phyloP scores from a whole-genome alignment of 768 basidiomycete species.

The Naematelia encephala region DNA sequence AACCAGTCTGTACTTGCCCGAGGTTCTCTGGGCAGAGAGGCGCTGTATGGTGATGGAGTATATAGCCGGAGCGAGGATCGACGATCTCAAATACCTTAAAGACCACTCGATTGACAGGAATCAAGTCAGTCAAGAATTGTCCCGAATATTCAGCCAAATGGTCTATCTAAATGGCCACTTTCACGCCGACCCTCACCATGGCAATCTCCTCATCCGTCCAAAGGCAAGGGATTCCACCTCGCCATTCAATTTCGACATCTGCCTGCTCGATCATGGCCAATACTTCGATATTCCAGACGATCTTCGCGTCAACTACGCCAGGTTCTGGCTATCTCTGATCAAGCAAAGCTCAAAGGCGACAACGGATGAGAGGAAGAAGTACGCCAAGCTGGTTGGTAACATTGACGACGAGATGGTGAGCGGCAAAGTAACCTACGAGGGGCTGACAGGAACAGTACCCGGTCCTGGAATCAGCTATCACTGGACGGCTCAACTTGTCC shows the following conservation, averaged over 20 bases:
- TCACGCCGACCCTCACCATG: slow-evolving; percentile 75
- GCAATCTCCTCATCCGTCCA: slow-evolving; percentile 86
- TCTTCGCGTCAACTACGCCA: slow-evolving; percentile 69
- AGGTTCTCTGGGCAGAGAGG: slow-evolving; percentile 72
- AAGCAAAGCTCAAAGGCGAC: slow-evolving; percentile 65
- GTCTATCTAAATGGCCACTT: slow-evolving; percentile 83
- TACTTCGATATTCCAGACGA: slow-evolving; percentile 80
- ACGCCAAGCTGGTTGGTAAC: slow-evolving; percentile 86
- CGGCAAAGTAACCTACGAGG: slow-evolving; percentile 9
- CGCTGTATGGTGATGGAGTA: slow-evolving; percentile 91
- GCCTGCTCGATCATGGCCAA: slow-evolving; percentile 79
- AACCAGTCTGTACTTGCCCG: slow-evolving; percentile 75
- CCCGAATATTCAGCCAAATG: slow-evolving; percentile 89
- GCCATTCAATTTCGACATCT: slow-evolving; percentile 94
- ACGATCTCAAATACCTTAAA: slow-evolving; percentile 79
- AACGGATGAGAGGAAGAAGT: slow-evolving; percentile 69
- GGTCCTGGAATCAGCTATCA: slow-evolving; percentile 90
- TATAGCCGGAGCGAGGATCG: slow-evolving; percentile 74
- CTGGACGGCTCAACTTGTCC: slow-evolving; percentile 67
- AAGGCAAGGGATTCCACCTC: slow-evolving; percentile 63
- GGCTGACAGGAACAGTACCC: slow-evolving; percentile 64
- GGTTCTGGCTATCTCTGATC: slow-evolving; percentile 79
- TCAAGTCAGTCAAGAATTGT: slow-evolving; percentile 83
- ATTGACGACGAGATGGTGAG: slow-evolving; percentile 78
- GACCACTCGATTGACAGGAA: slow-evolving; percentile 84